Percentiles rank a stretch among this genome's conserved stretches.
These are phyloP conservation scores for Solanum piurae DNA, from an alignment of 257 asterid genomes.

Conservation along the genomic window DNA sequence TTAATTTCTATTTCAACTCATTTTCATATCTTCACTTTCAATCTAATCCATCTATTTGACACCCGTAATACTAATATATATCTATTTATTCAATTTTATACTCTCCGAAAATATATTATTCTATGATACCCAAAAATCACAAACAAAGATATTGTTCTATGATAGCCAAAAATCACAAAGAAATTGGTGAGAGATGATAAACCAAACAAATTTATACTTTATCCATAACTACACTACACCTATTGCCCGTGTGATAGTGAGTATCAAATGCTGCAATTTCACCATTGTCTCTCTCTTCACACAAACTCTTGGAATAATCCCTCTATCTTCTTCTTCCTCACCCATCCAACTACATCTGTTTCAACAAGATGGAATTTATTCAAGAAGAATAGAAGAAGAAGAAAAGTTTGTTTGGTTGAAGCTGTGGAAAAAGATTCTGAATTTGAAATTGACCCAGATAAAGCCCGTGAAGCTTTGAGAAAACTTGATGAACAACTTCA, in stretches of 20 bases:
- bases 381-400: not conserved
- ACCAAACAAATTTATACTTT: not conserved
- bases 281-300: not conserved
- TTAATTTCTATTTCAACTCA: too few species aligned
- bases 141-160: too few species aligned
- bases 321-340: not conserved
- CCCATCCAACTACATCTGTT: not conserved
- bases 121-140: too few species aligned
- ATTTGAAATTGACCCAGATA: slow-evolving; percentile 50
- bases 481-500: slow-evolving; percentile 70
- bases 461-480: slow-evolving; percentile 76
- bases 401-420: not conserved
- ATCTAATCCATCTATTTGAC: too few species aligned
- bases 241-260: not conserved
- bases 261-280: not conserved
- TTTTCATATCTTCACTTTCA: too few species aligned
- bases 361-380: not conserved
- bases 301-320: not conserved
- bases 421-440: slow-evolving; percentile 53
- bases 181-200: not conserved
- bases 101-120: too few species aligned
- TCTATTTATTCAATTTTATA: too few species aligned
- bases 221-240: not conserved
- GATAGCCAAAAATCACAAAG: not conserved
- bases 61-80: too few species aligned